Evolutionary conservation across 257 asterid species (phyloP), one percentile per base, ranked within the genome.

Genomic region (Solanum paucissectum): DNA sequence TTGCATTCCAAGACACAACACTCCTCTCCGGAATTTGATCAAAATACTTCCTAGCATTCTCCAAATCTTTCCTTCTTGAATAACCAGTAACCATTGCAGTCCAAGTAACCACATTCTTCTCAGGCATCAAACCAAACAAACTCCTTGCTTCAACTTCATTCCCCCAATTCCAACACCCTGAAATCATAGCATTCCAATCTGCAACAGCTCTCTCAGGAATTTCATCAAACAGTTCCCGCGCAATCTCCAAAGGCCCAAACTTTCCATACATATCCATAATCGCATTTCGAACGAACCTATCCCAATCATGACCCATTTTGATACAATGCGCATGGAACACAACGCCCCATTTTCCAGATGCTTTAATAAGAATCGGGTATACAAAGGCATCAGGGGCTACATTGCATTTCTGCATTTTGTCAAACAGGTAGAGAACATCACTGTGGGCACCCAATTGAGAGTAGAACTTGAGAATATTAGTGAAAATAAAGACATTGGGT

Each of bases 1-100:
- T 95, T 33, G 98, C 98, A 62, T 95, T 95, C 98, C 98, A 95
- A 1, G 98, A 93, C 73, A 94, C 94, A 14, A 93, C 91, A 44
- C 66, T 92, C 77, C 88, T 95, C 76, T 89, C 93, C 0, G 98
- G 95, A 94, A 93, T 94, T 87, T 86, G 87, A 88, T 94, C 92
- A 74, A 95, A 95, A 87, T 89, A 91, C 75, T 88, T 89, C 87
- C 94, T 90, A 14, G 98, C 98, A 79, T 82, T 92, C 87, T 66
- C 91, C 91, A 93, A 84, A 89, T 95, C 94, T 87, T 91, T 92
- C 89, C 86, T 87, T 90, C 84, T 93, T 18, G 95, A 90, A 89
- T 87, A 95, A 37, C 98, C 98, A 0, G 93, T 92, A 40, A 95
- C 92, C 98, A 95, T 95, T 9, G 94, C 88, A 27, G 94, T 95